Evolutionary conservation across 148 eudicot genomes (phyloP).

Genomic region (Fagopyrum homotropicum): DNA sequence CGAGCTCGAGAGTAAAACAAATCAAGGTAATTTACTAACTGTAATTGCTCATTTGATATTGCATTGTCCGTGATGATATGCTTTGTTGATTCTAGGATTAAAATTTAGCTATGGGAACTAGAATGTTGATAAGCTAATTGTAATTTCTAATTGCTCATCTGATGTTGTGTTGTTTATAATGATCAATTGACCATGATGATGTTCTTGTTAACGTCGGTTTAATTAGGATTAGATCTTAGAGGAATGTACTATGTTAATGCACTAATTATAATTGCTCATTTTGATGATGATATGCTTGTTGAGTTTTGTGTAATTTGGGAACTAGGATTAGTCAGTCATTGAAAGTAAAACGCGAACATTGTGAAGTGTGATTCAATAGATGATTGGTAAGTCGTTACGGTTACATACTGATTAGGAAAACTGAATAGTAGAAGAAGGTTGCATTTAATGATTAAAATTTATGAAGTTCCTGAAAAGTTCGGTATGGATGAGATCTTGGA

Average conservation of each 20-base stretch:
- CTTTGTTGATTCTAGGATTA: too few relatives aligned
- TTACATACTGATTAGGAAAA: too few relatives aligned
- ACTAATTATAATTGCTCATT: not conserved
- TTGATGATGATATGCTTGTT: not conserved
- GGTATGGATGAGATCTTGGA: too few relatives aligned
- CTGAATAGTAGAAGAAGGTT: not conserved
- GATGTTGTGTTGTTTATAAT: not conserved
- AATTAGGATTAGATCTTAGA: not conserved
- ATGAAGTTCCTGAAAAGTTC: not conserved
- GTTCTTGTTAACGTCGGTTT: not conserved
- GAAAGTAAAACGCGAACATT: not conserved
- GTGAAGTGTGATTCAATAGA: not conserved
- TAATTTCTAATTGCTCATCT: not conserved
- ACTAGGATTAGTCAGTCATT: too few relatives aligned
- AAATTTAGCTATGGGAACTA: too few relatives aligned
- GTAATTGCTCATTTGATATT: not conserved
- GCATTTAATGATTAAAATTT: not conserved
- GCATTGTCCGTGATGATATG: not conserved
- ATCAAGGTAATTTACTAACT: conserved; percentile 6
- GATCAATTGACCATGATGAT: not conserved
- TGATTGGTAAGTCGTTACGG: not conserved
- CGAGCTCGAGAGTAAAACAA: conserved; percentile 31
- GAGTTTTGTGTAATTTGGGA: not conserved
- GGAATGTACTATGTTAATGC: too few relatives aligned
- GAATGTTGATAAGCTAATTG: too few relatives aligned